Evolutionary conservation across 441 rosid genomes (phyloP), one percentile per base, ranked within the genome.

Genomic region (Gossypium lobatum): DNA sequence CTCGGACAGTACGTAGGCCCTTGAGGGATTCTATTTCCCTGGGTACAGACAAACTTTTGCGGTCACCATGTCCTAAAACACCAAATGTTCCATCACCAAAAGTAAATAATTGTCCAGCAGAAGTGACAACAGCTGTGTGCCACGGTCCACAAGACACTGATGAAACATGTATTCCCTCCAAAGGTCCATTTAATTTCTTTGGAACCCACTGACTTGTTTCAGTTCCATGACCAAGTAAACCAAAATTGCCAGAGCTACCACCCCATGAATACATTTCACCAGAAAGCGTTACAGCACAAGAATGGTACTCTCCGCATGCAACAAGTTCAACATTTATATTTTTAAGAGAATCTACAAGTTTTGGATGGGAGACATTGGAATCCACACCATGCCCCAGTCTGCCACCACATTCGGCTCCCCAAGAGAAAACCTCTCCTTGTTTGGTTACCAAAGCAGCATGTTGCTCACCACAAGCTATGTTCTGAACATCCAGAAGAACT

Each of bases 91-190:
- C 89, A 78, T 86, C 89, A 6, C 89, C 89, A 31, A 86, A 86
- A 71, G 86, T 86, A 78, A 82, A 83, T 75, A 86, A 75, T 71
- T 86, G 85, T 67, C 89, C 89, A 46, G 88, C 83, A 76, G 88
- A 86, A 45, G 89, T 83, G 73, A 86, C 88, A 37, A 86, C 83
- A 76, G 86, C 89, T n/a, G 89, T 86, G 78, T 86, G 89, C 89
- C 89, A 86, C 55, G 82, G 89, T 48, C 89, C 89, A 84, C 89
- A 86, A 39, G 89, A 84, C 42, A 86, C 81, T n/a, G 85, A 86
- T 1, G 89, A 86, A 64, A 84, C 84, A 71, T 86, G 88, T 74
- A 86, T 80, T 39, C 89, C 89, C 68, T 86, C 89, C 71, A 86
- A 72, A 52, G 84, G 89, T 71, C 89, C 88, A 73, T 75, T 78